Conservation (phyloP, 768 basidiomycete genomes). For the Serendipita vermifera region DNA sequence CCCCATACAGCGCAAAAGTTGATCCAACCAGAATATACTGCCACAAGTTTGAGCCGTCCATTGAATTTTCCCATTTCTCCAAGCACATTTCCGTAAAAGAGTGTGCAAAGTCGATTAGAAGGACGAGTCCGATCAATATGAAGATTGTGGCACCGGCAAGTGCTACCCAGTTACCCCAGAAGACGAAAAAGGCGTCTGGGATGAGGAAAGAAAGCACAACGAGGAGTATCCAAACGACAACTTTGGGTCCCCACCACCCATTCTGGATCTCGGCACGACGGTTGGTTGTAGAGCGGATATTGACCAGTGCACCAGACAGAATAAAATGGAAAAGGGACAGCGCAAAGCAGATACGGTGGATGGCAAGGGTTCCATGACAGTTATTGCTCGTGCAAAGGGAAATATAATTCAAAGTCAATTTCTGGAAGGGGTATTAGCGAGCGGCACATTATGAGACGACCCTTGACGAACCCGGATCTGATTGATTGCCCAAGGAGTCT, state of each 20-base stretch:
- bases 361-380: slow-evolving; percentile 19
- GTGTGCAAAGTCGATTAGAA: slow-evolving; percentile 97
- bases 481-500: slow-evolving; percentile 73
- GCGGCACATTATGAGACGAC: background rate
- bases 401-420: slow-evolving; percentile 6
- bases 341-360: slow-evolving; percentile 95
- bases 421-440: background rate
- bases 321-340: slow-evolving; percentile 78
- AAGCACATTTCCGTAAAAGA: slow-evolving; percentile 96
- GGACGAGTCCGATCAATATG: slow-evolving; percentile 91
- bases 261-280: slow-evolving; percentile 95
- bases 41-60: slow-evolving; percentile 70
- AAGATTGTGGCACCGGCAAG: slow-evolving; percentile 88
- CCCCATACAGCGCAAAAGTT: slow-evolving; percentile 77
- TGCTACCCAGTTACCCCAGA: slow-evolving; percentile 90
- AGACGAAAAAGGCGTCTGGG: slow-evolving; percentile 95
- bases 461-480: slow-evolving; percentile 65
- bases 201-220: slow-evolving; percentile 81
- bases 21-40: slow-evolving; percentile 92
- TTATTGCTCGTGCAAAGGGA: background rate
- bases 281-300: slow-evolving; percentile 78
- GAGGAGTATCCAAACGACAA: slow-evolving; percentile 76
- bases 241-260: slow-evolving; percentile 99
- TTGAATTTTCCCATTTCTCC: slow-evolving; percentile 82
- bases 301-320: slow-evolving; percentile 64